A percentile compares a stretch with the other conserved stretches of the same genome.
Conservation (phyloP, 352 stramenopile genomes). For the Pseudoperonospora humuli region DNA sequence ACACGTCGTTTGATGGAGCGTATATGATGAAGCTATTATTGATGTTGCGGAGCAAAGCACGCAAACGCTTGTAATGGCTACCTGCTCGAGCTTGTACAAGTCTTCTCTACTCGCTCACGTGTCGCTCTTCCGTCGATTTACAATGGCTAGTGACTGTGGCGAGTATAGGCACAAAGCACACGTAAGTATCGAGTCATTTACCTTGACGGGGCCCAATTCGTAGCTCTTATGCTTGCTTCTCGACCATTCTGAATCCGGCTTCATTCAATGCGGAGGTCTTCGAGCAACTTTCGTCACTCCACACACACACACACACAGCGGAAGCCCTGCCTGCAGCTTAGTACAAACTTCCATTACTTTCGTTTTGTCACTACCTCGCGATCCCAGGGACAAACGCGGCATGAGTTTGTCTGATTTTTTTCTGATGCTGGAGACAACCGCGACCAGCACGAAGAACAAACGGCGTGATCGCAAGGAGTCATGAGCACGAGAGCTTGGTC, state of each 20-base stretch:
- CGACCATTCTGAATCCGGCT: constrained; percentile 1
- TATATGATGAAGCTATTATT: too few relatives aligned
- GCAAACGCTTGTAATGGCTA: too few relatives aligned
- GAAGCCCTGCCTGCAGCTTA: constrained; percentile 5
- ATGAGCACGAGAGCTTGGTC: constrained; percentile 39
- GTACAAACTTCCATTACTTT: constrained; percentile 10
- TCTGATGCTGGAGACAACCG: constrained; percentile 31
- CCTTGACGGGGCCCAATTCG: not conserved
- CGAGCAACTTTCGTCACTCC: not conserved
- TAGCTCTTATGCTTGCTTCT: constrained; percentile 4
- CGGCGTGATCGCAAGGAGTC: constrained; percentile 42
- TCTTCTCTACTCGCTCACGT: too few relatives aligned
- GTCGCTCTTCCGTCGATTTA: too few relatives aligned
- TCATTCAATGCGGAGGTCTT: constrained; percentile 1
- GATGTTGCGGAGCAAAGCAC: too few relatives aligned
- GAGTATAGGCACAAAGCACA: too few relatives aligned
- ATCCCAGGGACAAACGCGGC: constrained; percentile 54
- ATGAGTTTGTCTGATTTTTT: constrained; percentile 8
- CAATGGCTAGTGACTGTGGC: too few relatives aligned
- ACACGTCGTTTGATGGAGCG: not conserved
- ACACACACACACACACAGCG: constrained; percentile 2
- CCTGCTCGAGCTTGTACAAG: too few relatives aligned
- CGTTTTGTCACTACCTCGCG: constrained; percentile 38
- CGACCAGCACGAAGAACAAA: constrained; percentile 43
- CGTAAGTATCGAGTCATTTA: too few relatives aligned